Evolutionary conservation across 805 yeast species (phyloP).

Genomic region (Nakazawaea peltata): DNA sequence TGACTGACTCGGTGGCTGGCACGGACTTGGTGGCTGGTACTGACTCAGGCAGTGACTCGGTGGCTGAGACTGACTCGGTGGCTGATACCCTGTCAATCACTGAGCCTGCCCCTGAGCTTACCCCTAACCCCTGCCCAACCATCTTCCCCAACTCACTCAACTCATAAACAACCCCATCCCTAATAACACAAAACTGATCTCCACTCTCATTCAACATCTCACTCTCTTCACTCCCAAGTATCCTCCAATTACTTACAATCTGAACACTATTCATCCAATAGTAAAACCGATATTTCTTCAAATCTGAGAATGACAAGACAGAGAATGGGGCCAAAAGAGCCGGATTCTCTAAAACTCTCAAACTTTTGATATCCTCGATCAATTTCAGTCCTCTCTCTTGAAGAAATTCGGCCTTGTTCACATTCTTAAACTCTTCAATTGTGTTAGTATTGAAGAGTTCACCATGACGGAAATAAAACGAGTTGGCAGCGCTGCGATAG

Average conservation of each 20-base stretch:
- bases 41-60: too few species aligned
- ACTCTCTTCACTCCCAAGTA: neutral
- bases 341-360: slow-evolving; percentile 30
- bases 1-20: too few species aligned
- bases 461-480: slow-evolving; percentile 25
- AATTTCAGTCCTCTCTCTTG: slow-evolving; percentile 26
- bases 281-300: slow-evolving; percentile 78
- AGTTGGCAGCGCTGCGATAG: slow-evolving; percentile 1
- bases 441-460: slow-evolving; percentile 61
- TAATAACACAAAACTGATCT: slow-evolving; percentile 13
- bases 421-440: slow-evolving; percentile 69
- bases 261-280: slow-evolving; percentile 89
- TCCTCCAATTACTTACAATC: slow-evolving; percentile 44
- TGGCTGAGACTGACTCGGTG: too few species aligned
- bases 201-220: too few species aligned
- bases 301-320: slow-evolving; percentile 71
- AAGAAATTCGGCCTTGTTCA: slow-evolving; percentile 58
- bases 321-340: slow-evolving; percentile 31
- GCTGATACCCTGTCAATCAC: too few species aligned
- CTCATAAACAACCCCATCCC: neutral
- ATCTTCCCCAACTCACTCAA: neutral
- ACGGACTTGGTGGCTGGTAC: too few species aligned
- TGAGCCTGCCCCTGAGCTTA: too few species aligned
- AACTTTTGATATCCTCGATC: slow-evolving; percentile 22
- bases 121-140: too few species aligned